phyloP scores from a whole-genome alignment of 192 early-diverging fungal species.

The Dissophora globulifera region DNA sequence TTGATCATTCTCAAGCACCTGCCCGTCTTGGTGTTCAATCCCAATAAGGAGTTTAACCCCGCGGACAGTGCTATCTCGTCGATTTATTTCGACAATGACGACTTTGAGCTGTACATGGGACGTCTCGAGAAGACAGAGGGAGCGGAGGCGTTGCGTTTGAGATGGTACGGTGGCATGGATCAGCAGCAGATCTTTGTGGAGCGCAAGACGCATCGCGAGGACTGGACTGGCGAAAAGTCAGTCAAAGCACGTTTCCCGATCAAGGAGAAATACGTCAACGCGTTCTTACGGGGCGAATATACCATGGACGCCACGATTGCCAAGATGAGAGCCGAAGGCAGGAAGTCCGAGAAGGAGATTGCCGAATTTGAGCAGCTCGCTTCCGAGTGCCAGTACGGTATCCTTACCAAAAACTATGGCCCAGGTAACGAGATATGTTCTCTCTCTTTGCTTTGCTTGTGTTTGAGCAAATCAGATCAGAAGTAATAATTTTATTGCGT shows the following conservation, averaged over 20 bases:
- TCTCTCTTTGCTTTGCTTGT: too few species aligned
- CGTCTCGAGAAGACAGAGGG: slow-evolving; percentile 94
- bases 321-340: slow-evolving; percentile 81
- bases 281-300: slow-evolving; percentile 83
- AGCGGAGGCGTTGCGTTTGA: slow-evolving; percentile 91
- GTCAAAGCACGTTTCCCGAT: slow-evolving; percentile 96
- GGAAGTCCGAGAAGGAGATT: slow-evolving; percentile 89
- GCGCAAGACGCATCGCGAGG: slow-evolving; percentile 97
- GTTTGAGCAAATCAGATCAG: neutral
- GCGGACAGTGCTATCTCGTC: slow-evolving; percentile 94
- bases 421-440: too few species aligned
- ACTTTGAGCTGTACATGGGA: slow-evolving; percentile 92
- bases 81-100: slow-evolving; percentile 97
- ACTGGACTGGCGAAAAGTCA: slow-evolving; percentile 95
- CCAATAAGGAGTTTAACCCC: slow-evolving; percentile 74
- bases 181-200: slow-evolving; percentile 93
- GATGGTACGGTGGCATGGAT: slow-evolving; percentile 97
- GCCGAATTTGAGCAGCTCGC: slow-evolving; percentile 76
- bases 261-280: slow-evolving; percentile 97
- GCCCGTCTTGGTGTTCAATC: slow-evolving; percentile 93
- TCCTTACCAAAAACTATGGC: slow-evolving; percentile 76
- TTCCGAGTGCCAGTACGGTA: slow-evolving; percentile 77
- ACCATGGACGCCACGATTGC: slow-evolving; percentile 81
- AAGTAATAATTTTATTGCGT: neutral
- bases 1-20: slow-evolving; percentile 92